Conservation (phyloP, 2,329 filamentous ascomycete species). For the Hypoxylon sp. region DNA sequence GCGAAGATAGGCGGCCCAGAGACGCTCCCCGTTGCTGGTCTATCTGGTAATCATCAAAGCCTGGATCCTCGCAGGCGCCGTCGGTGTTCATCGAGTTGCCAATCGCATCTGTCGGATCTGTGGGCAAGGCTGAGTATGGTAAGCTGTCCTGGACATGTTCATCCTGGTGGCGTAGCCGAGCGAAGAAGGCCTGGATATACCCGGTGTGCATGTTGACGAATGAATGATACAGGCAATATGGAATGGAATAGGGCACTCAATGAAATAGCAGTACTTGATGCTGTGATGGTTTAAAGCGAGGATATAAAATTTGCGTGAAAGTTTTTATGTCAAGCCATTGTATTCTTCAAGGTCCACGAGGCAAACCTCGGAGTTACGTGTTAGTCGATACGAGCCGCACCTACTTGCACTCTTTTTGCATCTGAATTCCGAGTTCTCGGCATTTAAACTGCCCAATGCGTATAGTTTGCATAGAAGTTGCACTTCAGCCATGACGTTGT, state of each 20-base stretch:
- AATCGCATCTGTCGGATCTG: slow-evolving; percentile 17
- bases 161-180: slow-evolving; percentile 5
- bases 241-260: background rate
- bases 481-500: background rate
- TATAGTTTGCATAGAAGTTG: slow-evolving; percentile 11
- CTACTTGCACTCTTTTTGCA: slow-evolving; percentile 5
- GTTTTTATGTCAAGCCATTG: slow-evolving; percentile 14
- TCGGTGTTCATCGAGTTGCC: slow-evolving; percentile 6
- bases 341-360: background rate
- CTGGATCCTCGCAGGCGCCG: slow-evolving; percentile 9
- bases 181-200: slow-evolving; percentile 29
- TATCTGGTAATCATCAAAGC: slow-evolving; percentile 5
- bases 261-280: slow-evolving; percentile 16
- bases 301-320: slow-evolving; percentile 12
- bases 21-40: slow-evolving; percentile 3
- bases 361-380: slow-evolving; percentile 1
- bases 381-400: slow-evolving; percentile 12
- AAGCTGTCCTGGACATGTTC: slow-evolving; percentile 26
- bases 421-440: background rate
- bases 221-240: slow-evolving; percentile 8
- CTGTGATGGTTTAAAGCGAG: slow-evolving; percentile 5
- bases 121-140: slow-evolving; percentile 43
- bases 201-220: slow-evolving; percentile 26
- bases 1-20: slow-evolving; percentile 44
- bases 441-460: slow-evolving; percentile 22